These are phyloP conservation scores for Podosphaera aphanis DNA, from an alignment of 2,329 filamentous ascomycete species.

Conservation along the genomic window DNA sequence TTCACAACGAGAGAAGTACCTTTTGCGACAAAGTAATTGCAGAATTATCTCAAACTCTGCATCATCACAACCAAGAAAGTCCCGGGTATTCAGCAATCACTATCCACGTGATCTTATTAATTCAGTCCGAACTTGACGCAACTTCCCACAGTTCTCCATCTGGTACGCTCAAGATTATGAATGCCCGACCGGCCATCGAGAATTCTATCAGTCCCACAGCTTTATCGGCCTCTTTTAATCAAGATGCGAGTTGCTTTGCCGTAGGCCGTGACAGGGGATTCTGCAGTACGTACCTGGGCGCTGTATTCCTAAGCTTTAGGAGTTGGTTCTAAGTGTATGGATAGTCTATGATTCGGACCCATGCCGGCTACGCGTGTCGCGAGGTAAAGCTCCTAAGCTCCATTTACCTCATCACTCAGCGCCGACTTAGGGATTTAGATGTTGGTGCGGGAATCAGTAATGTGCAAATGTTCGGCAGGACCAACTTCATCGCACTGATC, in stretches of 20 bases:
- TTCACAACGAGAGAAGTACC: too few species aligned
- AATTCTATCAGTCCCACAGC: constrained; percentile 49
- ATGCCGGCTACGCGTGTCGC: constrained; percentile 42
- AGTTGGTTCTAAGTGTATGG: constrained; percentile 4
- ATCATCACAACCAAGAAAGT: too few species aligned
- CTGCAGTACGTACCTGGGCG: constrained; percentile 34
- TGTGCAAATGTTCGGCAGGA: constrained; percentile 66
- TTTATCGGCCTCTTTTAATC: constrained; percentile 68
- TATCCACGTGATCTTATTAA: too few species aligned
- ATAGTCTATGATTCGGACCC: constrained; percentile 51
- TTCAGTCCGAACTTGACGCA: too few species aligned
- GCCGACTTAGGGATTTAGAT: constrained; percentile 22
- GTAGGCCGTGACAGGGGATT: constrained; percentile 73
- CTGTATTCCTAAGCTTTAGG: neutral
- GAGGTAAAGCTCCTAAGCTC: constrained; percentile 20
- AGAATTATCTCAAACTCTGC: too few species aligned
- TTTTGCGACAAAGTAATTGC: too few species aligned
- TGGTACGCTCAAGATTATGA: constrained; percentile 33
- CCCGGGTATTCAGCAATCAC: too few species aligned
- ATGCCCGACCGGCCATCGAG: constrained; percentile 71
- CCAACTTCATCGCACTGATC: constrained; percentile 72
- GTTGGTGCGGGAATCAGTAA: constrained; percentile 65
- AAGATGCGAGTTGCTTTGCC: constrained; percentile 63
- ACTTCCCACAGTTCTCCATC: too few species aligned
- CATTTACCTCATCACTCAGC: neutral